phyloP scores from a whole-genome alignment of 768 basidiomycete species.

The Leccinum variicolor region DNA sequence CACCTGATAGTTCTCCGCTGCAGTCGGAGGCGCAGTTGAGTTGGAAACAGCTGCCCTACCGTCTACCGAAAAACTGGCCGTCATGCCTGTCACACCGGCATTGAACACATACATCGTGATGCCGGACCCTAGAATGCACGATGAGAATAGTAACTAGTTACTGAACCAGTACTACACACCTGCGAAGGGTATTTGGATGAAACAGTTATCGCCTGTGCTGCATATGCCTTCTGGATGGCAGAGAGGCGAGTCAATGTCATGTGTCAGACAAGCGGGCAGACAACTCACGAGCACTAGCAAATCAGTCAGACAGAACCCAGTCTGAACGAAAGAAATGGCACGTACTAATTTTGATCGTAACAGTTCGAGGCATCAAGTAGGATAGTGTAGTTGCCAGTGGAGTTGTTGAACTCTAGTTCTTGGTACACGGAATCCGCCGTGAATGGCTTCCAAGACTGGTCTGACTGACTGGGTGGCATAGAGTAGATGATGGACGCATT shows the following conservation, averaged over 20 bases:
- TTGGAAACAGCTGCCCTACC: slow-evolving; percentile 2
- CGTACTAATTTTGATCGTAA: slow-evolving; percentile 26
- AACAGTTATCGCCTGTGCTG: slow-evolving; percentile 10
- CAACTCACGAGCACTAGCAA: slow-evolving; percentile 18
- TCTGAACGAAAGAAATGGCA: not conserved
- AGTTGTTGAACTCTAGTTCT: slow-evolving; percentile 9
- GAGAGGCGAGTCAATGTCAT: not conserved
- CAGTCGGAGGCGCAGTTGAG: slow-evolving; percentile 1
- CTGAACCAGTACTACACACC: slow-evolving; percentile 5
- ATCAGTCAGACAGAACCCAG: not conserved
- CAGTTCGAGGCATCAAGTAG: slow-evolving; percentile 15
- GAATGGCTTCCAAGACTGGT: slow-evolving; percentile 8
- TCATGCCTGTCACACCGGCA: slow-evolving; percentile 25
- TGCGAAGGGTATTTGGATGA: slow-evolving; percentile 18
- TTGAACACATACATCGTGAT: slow-evolving; percentile 26
- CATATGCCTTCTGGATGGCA: slow-evolving; percentile 16
- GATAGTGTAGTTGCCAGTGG: slow-evolving; percentile 18
- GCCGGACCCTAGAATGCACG: slow-evolving; percentile 16
- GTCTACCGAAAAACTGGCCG: slow-evolving; percentile 22
- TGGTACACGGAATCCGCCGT: not conserved
- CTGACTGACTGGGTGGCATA: slow-evolving; percentile 13
- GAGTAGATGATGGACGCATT: slow-evolving; percentile 20
- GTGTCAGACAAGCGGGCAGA: not conserved
- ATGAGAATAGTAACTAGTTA: not conserved
- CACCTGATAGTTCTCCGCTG: slow-evolving; percentile 14